Evolutionary conservation across 129 eudicot species (phyloP), one percentile per base, ranked within the genome.

Genomic region (Chrysanthemum makinoi): DNA sequence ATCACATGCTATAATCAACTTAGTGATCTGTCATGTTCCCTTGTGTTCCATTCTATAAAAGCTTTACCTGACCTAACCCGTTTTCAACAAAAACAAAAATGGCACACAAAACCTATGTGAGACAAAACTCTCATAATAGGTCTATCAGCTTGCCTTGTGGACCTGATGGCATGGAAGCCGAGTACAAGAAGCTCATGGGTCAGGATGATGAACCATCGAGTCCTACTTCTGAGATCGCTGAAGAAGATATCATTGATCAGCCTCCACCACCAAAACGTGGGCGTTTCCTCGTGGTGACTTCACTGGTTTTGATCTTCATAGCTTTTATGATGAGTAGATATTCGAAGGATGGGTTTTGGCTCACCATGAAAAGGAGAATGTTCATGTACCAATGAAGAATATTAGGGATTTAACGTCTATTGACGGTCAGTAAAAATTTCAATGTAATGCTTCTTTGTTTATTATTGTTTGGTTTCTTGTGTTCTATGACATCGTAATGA

Each of bases 121-220:
- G 82, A 71, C 82, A 78, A 72, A 78, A 72, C 77, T 78, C 82
- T 54, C 82, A 64, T 78, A 48, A 46, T 30, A 55, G 82, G 72
- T 78, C 82, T 18, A 72, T 72, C 52, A 78, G 82, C 77, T 71
- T 78, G 77, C 82, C 82, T 8, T 78, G 82, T 30, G 82, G 82
- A 0, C 82, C 82, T n/a, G 73, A 63, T 54, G 66, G 82, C 22
- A 72, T 78, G 77, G 76, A 78, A 26, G 77, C 70, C 22, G 82
- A 78, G 68, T 78, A 78, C 68, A 78, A 72, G 72, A 78, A 78
- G 67, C 77, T 71, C 73, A 78, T 78, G 81, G 67, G 67, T 78
- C 72, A 63, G 49, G 62, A 49, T 30, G 82, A 35, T 30, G 82
- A 35, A 56, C 77, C 77, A 47, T 71, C 82, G 8, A 78, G 82